Conservation (phyloP, 352 stramenopile genomes). For the Thraustochytrium sp. region DNA sequence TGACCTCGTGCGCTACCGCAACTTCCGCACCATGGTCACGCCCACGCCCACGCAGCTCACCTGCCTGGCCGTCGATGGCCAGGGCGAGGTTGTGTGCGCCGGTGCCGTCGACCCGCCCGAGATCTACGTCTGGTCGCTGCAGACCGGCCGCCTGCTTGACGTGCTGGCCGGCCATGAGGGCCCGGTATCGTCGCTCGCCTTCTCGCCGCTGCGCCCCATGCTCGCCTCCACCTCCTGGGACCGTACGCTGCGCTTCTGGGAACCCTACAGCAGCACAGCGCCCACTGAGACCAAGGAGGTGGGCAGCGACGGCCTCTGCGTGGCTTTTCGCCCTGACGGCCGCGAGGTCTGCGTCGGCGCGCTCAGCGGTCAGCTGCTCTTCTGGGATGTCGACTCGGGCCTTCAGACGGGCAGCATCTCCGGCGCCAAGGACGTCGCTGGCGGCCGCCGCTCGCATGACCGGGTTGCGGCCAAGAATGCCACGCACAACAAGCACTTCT, state of each 20-base stretch:
- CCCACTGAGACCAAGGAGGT: slow-evolving; percentile 89
- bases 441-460: slow-evolving; percentile 74
- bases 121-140: slow-evolving; percentile 95
- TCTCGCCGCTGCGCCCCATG: slow-evolving; percentile 56
- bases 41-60: slow-evolving; percentile 95
- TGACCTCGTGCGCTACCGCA: slow-evolving; percentile 96
- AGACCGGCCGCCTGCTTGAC: slow-evolving; percentile 92
- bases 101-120: slow-evolving; percentile 92
- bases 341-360: slow-evolving; percentile 90
- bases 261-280: slow-evolving; percentile 74
- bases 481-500: slow-evolving; percentile 94
- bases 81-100: slow-evolving; percentile 61
- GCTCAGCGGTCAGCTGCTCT: slow-evolving; percentile 88
- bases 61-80: slow-evolving; percentile 89
- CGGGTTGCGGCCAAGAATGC: slow-evolving; percentile 72
- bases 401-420: slow-evolving; percentile 83
- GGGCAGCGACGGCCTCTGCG: slow-evolving; percentile 88
- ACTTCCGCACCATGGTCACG: slow-evolving; percentile 95
- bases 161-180: slow-evolving; percentile 95
- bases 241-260: slow-evolving; percentile 96
- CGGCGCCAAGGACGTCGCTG: slow-evolving; percentile 88
- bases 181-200: slow-evolving; percentile 87
- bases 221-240: slow-evolving; percentile 96
- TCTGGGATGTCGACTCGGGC: slow-evolving; percentile 95
- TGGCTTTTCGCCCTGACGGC: slow-evolving; percentile 92